phyloP scores from a whole-genome alignment of 306 rosid genomes.

The Cucurbita pepo region DNA sequence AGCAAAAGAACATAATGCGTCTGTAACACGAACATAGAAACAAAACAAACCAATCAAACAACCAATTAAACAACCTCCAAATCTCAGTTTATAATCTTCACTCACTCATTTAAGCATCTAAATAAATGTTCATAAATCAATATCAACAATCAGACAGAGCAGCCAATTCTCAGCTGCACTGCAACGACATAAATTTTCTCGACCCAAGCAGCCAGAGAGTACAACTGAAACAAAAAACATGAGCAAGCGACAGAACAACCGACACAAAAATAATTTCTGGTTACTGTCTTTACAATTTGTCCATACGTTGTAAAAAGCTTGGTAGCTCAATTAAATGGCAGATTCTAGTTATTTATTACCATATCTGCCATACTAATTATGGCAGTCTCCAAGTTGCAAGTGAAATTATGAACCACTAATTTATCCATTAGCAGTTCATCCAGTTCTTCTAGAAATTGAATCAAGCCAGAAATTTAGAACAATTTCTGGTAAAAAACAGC shows the following conservation, averaged over 20 bases:
- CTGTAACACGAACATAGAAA: constrained; percentile 27
- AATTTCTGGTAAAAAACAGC: neutral
- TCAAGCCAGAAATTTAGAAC: neutral
- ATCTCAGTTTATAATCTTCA: neutral
- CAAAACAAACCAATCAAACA: neutral
- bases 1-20: constrained; percentile 89
- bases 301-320: neutral
- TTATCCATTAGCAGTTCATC: neutral
- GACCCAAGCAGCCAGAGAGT: neutral
- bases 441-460: neutral
- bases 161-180: constrained; percentile 1
- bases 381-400: neutral
- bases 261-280: neutral
- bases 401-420: neutral
- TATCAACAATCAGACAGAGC: neutral
- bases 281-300: neutral
- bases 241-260: neutral
- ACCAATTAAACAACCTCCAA: neutral
- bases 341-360: constrained; percentile 4
- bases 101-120: neutral
- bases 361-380: constrained; percentile 1
- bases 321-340: neutral
- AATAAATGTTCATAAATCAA: neutral
- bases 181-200: neutral
- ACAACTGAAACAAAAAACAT: neutral